Conservation (phyloP, 2,329 filamentous ascomycete genomes). For the Hypomyces perniciosus region DNA sequence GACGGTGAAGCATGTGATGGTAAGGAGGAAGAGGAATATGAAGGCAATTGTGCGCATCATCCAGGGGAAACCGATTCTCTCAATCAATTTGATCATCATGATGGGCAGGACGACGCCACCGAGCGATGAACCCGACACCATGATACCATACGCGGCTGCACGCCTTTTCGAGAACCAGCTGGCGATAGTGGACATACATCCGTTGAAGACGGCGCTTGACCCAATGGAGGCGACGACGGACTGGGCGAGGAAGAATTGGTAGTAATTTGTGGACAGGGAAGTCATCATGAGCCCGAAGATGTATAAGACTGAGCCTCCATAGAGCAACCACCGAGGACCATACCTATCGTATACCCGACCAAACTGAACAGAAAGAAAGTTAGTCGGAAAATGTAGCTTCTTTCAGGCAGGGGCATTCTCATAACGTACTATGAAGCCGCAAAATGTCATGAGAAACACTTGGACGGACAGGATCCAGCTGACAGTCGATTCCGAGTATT, state of each 20-base stretch:
- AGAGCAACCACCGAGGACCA: slow-evolving; percentile 53
- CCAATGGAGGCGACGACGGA: slow-evolving; percentile 36
- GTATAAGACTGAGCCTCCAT: slow-evolving; percentile 48
- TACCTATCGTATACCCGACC: slow-evolving; percentile 60
- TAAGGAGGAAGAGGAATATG: slow-evolving; percentile 35
- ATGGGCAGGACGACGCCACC: slow-evolving; percentile 56
- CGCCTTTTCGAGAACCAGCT: slow-evolving; percentile 49
- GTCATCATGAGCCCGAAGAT: slow-evolving; percentile 62
- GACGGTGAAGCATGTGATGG: slow-evolving; percentile 31
- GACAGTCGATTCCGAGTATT: slow-evolving; percentile 45
- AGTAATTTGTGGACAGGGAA: slow-evolving; percentile 41
- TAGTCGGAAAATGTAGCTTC: not conserved
- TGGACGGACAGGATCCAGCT: slow-evolving; percentile 56
- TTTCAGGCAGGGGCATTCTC: not conserved
- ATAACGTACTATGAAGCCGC: slow-evolving; percentile 40
- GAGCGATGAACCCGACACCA: slow-evolving; percentile 47
- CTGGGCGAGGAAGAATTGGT: slow-evolving; percentile 40
- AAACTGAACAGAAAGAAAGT: slow-evolving; percentile 30
- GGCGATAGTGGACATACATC: slow-evolving; percentile 35
- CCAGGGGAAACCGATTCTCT: slow-evolving; percentile 40
- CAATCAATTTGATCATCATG: slow-evolving; percentile 50
- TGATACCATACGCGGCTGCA: slow-evolving; percentile 48
- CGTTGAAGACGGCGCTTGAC: slow-evolving; percentile 38
- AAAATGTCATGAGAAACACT: slow-evolving; percentile 42
- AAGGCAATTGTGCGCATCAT: slow-evolving; percentile 43